Evolutionary conservation across 305 asterid species (phyloP).

Genomic region (Solanum aculeatissimum): DNA sequence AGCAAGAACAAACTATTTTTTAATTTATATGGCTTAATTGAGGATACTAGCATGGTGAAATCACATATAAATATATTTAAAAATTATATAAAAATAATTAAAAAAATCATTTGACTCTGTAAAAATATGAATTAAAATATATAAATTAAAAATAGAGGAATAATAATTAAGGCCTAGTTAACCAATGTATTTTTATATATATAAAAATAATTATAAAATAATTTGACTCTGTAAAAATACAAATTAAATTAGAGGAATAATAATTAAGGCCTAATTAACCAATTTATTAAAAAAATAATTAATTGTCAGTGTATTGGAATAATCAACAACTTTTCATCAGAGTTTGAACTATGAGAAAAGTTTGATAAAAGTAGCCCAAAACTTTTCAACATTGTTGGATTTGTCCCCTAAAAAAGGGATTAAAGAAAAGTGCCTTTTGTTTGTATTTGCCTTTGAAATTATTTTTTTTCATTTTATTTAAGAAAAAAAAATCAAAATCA

Average conservation of each 20-base stretch:
- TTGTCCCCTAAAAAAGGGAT: slow-evolving; percentile 13
- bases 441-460: background rate
- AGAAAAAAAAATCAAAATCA: background rate
- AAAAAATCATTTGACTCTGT: too few species aligned
- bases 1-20: background rate
- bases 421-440: slow-evolving; percentile 9
- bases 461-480: background rate
- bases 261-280: background rate
- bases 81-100: too few species aligned
- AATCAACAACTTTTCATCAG: slow-evolving; percentile 22
- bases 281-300: background rate
- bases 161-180: slow-evolving; percentile 1
- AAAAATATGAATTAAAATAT: background rate
- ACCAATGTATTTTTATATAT: background rate
- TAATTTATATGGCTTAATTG: background rate
- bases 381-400: slow-evolving; percentile 22
- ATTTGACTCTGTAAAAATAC: background rate
- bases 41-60: background rate
- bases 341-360: slow-evolving; percentile 23
- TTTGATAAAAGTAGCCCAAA: slow-evolving; percentile 12
- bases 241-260: background rate
- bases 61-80: background rate
- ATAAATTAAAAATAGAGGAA: too few species aligned
- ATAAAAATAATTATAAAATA: too few species aligned
- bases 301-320: slow-evolving; percentile 27